Evolutionary conservation across 2,329 filamentous ascomycete genomes (phyloP).

Genomic region (Hypoxylon sp.): DNA sequence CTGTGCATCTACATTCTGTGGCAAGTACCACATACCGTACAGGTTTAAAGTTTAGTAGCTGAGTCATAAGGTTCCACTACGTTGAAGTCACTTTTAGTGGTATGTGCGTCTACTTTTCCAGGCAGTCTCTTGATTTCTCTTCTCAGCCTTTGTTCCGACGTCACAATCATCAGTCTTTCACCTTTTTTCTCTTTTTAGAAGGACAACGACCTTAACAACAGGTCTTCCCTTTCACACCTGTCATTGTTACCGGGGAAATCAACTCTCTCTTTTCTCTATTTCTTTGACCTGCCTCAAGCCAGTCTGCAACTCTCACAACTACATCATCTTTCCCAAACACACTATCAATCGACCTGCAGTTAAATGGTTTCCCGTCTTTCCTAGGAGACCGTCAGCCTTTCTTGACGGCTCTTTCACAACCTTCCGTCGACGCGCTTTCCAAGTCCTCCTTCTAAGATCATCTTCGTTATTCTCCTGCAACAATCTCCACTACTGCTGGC

Average conservation of each 20-base stretch:
- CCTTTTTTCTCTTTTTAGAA: conserved; percentile 26
- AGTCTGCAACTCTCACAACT: conserved; percentile 14
- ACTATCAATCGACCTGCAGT: conserved; percentile 6
- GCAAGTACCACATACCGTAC: not conserved
- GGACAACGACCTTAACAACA: conserved; percentile 4
- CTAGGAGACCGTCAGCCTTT: conserved; percentile 23
- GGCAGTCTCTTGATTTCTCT: conserved; percentile 21
- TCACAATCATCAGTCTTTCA: conserved; percentile 33
- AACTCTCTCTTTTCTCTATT: conserved; percentile 11
- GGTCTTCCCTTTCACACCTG: not conserved
- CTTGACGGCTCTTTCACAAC: conserved; percentile 27
- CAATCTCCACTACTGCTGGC: not conserved
- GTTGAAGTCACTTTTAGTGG: not conserved
- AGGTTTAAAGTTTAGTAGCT: conserved; percentile 5
- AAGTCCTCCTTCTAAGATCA: conserved; percentile 2
- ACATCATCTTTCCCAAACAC: conserved; percentile 24
- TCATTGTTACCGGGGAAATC: conserved; percentile 7
- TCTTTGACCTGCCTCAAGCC: conserved; percentile 20
- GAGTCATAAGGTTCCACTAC: conserved; percentile 2
- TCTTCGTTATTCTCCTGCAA: not conserved
- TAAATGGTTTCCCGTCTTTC: conserved; percentile 32
- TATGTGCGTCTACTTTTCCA: not conserved
- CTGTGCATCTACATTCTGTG: not conserved
- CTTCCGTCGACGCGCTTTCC: conserved; percentile 2
- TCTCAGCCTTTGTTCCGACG: conserved; percentile 43